Conservation (phyloP, 768 basidiomycete genomes). For the Boletus fagicola region DNA sequence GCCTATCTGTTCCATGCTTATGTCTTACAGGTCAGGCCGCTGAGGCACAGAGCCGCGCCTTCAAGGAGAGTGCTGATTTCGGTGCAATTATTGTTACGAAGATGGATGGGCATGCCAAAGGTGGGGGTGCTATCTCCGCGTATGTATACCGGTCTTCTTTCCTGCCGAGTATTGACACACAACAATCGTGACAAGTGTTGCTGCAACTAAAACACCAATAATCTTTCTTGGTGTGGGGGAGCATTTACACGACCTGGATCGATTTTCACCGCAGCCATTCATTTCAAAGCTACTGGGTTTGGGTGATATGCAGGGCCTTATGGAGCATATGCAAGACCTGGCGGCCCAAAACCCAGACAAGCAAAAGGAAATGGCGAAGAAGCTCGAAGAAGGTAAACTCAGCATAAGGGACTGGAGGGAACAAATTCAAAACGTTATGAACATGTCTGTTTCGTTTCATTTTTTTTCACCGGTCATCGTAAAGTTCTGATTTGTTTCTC, state of each 20-base stretch:
- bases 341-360: slow-evolving; percentile 93
- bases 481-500: slow-evolving; percentile 11
- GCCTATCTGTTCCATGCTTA: not conserved
- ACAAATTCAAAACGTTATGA: slow-evolving; percentile 97
- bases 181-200: slow-evolving; percentile 59
- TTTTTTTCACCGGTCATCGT: slow-evolving; percentile 1
- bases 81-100: slow-evolving; percentile 99
- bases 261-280: slow-evolving; percentile 94
- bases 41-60: slow-evolving; percentile 92
- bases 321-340: slow-evolving; percentile 98
- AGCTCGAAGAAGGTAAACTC: slow-evolving; percentile 94
- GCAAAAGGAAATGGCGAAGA: slow-evolving; percentile 97
- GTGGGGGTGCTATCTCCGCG: slow-evolving; percentile 99
- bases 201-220: slow-evolving; percentile 97
- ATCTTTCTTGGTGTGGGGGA: slow-evolving; percentile 98
- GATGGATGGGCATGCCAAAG: slow-evolving; percentile 99
- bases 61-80: slow-evolving; percentile 97
- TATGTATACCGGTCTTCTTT: slow-evolving; percentile 41
- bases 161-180: slow-evolving; percentile 5
- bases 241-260: slow-evolving; percentile 95
- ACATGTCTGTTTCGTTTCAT: slow-evolving; percentile 63
- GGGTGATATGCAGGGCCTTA: slow-evolving; percentile 94
- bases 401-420: slow-evolving; percentile 98
- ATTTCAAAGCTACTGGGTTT: slow-evolving; percentile 94
- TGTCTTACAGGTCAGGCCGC: slow-evolving; percentile 81